phyloP scores from a whole-genome alignment of 2,329 filamentous ascomycete genomes.

The Dactylellina drechsleri region DNA sequence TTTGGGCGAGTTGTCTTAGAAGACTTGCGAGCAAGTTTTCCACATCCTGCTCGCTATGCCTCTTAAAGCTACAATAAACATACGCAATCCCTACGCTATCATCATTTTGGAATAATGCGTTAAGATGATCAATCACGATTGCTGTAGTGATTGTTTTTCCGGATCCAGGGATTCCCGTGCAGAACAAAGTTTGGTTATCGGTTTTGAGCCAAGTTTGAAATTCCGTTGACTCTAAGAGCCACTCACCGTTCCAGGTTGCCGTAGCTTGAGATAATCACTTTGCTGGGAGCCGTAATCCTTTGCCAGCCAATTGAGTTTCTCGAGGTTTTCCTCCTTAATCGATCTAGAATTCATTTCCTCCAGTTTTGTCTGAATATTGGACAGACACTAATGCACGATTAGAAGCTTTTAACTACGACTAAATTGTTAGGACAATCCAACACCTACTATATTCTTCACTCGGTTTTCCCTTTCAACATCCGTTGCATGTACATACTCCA shows the following conservation, averaged over 20 bases:
- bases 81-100: slow-evolving; percentile 62
- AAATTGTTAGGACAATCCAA: too few species aligned
- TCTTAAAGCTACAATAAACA: slow-evolving; percentile 64
- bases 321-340: too few species aligned
- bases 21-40: slow-evolving; percentile 60
- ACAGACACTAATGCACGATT: too few species aligned
- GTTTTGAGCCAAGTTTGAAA: slow-evolving; percentile 60
- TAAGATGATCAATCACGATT: slow-evolving; percentile 63
- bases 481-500: too few species aligned
- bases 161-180: slow-evolving; percentile 61
- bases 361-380: too few species aligned
- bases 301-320: slow-evolving; percentile 18
- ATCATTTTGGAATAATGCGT: neutral
- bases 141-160: slow-evolving; percentile 66
- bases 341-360: too few species aligned
- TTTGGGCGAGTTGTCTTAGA: slow-evolving; percentile 62
- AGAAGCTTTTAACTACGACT: too few species aligned
- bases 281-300: slow-evolving; percentile 2
- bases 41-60: slow-evolving; percentile 61
- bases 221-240: slow-evolving; percentile 63
- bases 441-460: too few species aligned
- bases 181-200: slow-evolving; percentile 14
- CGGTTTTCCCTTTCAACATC: too few species aligned
- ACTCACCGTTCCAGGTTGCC: slow-evolving; percentile 64
- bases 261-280: slow-evolving; percentile 57